phyloP scores from a whole-genome alignment of 768 basidiomycete species.

The Mycena pura region DNA sequence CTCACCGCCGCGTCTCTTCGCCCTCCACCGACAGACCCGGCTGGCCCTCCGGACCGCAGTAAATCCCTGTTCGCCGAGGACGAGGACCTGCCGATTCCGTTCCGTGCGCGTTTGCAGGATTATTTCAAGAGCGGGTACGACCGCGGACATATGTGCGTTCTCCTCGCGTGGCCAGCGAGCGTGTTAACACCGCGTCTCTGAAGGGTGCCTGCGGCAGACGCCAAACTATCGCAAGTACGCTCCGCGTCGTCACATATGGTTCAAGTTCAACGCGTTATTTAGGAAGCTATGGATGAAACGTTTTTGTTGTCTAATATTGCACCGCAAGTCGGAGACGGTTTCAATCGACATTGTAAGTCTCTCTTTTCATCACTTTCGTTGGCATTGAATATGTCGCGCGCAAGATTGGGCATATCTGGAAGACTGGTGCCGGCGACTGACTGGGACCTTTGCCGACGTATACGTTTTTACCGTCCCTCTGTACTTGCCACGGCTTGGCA shows the following conservation, averaged over 20 bases:
- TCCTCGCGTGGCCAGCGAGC: background rate
- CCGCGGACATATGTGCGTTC: constrained; percentile 90
- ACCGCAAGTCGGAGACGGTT: constrained; percentile 96
- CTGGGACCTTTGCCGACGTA: constrained; percentile 88
- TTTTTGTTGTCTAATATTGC: constrained; percentile 96
- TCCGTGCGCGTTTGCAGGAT: constrained; percentile 85
- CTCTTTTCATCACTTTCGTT: background rate
- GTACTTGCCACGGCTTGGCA: constrained; percentile 86
- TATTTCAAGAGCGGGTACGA: constrained; percentile 96
- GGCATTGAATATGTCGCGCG: background rate
- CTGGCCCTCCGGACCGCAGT: constrained; percentile 65
- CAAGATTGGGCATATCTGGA: constrained; percentile 97
- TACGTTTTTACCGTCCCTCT: constrained; percentile 97
- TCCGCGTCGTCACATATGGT: background rate
- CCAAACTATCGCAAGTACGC: constrained; percentile 81
- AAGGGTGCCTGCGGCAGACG: constrained; percentile 97
- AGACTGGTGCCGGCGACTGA: constrained; percentile 93
- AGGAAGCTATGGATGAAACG: constrained; percentile 96
- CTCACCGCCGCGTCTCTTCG: constrained; percentile 79
- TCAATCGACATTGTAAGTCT: constrained; percentile 91
- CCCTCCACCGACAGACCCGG: constrained; percentile 35
- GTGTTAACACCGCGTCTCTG: background rate
- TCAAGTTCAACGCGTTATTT: background rate
- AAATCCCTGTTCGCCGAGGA: constrained; percentile 89
- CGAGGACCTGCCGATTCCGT: constrained; percentile 70